Evolutionary conservation across 2,329 filamentous ascomycete genomes (phyloP), one percentile per base, ranked within the genome.

Genomic region (Lachnellula cervina): DNA sequence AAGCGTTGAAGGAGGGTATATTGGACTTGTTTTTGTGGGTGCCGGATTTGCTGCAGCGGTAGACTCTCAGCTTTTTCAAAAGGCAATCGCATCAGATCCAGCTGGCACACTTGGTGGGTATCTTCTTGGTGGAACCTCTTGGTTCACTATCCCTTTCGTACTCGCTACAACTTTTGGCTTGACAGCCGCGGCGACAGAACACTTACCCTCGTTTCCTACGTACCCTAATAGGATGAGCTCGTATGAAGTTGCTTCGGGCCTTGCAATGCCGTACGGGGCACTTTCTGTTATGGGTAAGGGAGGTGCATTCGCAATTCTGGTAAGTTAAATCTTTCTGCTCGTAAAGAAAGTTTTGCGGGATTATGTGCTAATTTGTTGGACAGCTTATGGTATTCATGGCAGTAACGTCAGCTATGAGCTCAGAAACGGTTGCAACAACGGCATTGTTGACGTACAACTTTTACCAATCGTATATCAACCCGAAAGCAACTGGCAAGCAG

Each of bases 61-160:
- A 9, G 56, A 58, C 17, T 58, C 56, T 13, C 52, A 55, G 35
- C 52, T 58, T 16, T 94, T 90, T 73, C 92, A 94, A 78, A 95
- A 95, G 72, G 90, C 89, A 14, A 94, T 95, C 63, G 89, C 90
- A 3, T 89, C 90, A 0, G 86, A 83, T 19, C 89, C 89, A 0
- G 86, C 91, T 0, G 84, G 91, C 57, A 90, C 90, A 0, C 80
- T 96, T 3, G 89, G 90, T 0, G 90, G 90, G 14, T 95, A 96
- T 68, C 50, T 59, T 54, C 81, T 93, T 51, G 90, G 90, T 7
- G 90, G 90, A 17, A 78, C 94, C 1, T 84, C 81, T 50, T 95
- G 90, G 90, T 95, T 95, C 63, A 90, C 90, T 1, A 93, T 96
- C 51, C 90, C 90, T 0, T 95, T 88, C 86, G 77, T 95, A 13